Evolutionary conservation across 371 early-diverging fungal species (phyloP), one percentile per base, ranked within the genome.

Genomic region (Homolaphlyctis polyrhiza): DNA sequence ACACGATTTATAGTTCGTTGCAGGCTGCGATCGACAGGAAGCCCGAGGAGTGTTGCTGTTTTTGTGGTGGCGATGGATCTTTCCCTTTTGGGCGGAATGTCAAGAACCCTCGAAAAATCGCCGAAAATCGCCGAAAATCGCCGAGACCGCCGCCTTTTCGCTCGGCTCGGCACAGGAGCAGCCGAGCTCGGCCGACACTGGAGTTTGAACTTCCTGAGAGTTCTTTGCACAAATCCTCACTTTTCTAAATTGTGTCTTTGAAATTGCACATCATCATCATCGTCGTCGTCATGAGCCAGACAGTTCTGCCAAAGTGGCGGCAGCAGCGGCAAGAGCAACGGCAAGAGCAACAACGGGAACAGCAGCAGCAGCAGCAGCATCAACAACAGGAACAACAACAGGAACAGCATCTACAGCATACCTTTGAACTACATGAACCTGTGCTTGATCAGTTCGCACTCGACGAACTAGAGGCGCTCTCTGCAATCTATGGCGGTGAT

Each of bases 381-480:
- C 39, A 39, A 18, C 39, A 18, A 39, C 39, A 18, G 18, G 18
- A 18, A 39, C 39, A 18, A 39, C 39, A 18, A 39, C n/a, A n/a
- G n/a, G n/a, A n/a, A n/a, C n/a, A n/a, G n/a, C n/a, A n/a, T n/a
- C n/a, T n/a, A n/a, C n/a, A n/a, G n/a, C n/a, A n/a, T n/a, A n/a
- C n/a, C n/a, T n/a, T n/a, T n/a, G n/a, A n/a, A n/a, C n/a, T n/a
- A n/a, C n/a, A n/a, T n/a, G n/a, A n/a, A n/a, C n/a, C n/a, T n/a
- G n/a, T n/a, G n/a, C n/a, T 39, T 18, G 39, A 39, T 18, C 39
- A 39, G 39, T 8, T 18, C 8, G 39, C 39, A 8, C 39, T 55
- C 35, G 66, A 66, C 32, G 66, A 66, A 36, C n/a, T 60, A 2
- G 25, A 52, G 16, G 60, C 61, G 4, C 61, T 66, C 35, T 52